Evolutionary conservation across 176 grass and related monocot species (phyloP), one percentile per base, ranked within the genome.

Genomic region (Oryza brachyantha): DNA sequence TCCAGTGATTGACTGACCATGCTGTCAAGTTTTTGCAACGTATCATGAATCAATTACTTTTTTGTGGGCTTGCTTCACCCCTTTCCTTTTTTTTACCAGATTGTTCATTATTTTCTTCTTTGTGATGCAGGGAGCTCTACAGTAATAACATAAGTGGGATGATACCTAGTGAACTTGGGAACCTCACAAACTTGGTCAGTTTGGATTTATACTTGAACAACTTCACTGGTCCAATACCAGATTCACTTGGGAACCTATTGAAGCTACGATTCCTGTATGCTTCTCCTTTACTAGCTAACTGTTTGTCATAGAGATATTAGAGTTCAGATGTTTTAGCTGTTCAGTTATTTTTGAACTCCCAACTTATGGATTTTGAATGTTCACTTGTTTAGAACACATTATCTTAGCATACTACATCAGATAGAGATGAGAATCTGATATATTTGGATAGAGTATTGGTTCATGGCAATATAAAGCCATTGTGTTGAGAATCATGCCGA

Each of bases 161-260:
- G 19, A 88, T 96, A 83, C 93, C 93, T 58, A 84, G 84, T 28
- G 90, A 96, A 85, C 84, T 96, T 11, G 93, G 93, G 59, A 92
- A 96, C 64, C 87, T 96, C 35, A 92, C 90, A 64, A 92, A 92
- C 75, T 84, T 96, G 78, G 90, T 96, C 82, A 96, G 93, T 84
- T 92, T 96, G 79, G 93, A 96, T 86, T 79, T 92, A 50, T 96
- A 96, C 77, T 84, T 96, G 67, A 96, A 96, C 90, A 96, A 84
- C 25, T 96, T 96, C 71, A 90, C 84, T 66, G 93, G 87, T 29
- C 75, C 83, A 61, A 96, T 96, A 85, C 93, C 93, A 26, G 82
- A 55, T 77, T 90, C 93, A 24, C 69, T 96, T 80, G 93, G 93
- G 70, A 90, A 92, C 43, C 81, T 96, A 40, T 84, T 88, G 75